These are phyloP conservation scores for Calonectria montana DNA, from an alignment of 2,329 filamentous ascomycete genomes.

Conservation along the genomic window DNA sequence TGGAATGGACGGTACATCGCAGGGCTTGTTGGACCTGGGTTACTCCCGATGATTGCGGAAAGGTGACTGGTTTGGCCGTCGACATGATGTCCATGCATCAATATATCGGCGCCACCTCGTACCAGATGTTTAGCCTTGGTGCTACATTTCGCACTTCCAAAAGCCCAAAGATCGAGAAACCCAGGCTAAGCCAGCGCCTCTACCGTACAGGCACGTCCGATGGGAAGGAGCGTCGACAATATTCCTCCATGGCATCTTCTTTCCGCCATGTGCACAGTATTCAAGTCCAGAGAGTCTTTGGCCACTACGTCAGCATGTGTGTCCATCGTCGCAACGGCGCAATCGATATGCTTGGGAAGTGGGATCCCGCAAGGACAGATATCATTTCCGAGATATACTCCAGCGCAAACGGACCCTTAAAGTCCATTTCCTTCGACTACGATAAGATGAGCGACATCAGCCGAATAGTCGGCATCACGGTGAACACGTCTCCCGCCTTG, in stretches of 20 bases:
- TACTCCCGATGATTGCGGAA: conserved; percentile 8
- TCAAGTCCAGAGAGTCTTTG: not conserved
- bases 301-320: conserved; percentile 2
- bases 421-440: not conserved
- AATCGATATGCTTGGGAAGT: conserved; percentile 10
- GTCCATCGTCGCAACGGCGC: not conserved
- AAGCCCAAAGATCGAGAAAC: not conserved
- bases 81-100: conserved; percentile 7
- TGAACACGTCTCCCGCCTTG: not conserved
- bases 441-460: not conserved
- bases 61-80: conserved; percentile 15
- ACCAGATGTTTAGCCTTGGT: not conserved
- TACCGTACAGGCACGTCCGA: not conserved
- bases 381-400: conserved; percentile 1
- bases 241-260: not conserved
- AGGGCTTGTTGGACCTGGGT: conserved; percentile 6
- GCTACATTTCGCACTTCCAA: not conserved
- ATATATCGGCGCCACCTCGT: not conserved
- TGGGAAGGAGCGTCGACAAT: not conserved
- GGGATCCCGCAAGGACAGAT: not conserved
- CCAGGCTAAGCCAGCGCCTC: not conserved
- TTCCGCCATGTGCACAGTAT: conserved; percentile 3
- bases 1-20: not conserved
- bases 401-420: not conserved
- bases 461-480: not conserved